Evolutionary conservation across 352 stramenopile species (phyloP).

Genomic region (Globisporangium mamillatum): DNA sequence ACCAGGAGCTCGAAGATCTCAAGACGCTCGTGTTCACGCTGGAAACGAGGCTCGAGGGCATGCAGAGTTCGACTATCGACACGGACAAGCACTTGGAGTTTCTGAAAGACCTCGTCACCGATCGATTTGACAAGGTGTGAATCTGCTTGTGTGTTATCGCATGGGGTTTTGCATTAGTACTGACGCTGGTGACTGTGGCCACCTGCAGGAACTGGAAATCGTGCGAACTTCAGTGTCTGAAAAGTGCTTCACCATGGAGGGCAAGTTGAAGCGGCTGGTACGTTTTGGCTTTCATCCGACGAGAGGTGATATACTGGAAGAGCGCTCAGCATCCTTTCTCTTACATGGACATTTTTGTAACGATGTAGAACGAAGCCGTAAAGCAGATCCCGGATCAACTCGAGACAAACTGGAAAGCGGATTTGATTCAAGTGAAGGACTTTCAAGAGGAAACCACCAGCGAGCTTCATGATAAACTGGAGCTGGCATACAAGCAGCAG

Average conservation of each 20-base stretch:
- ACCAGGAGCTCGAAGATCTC: conserved; percentile 48
- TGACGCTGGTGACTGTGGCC: not conserved
- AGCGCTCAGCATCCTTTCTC: not conserved
- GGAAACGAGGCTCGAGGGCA: conserved; percentile 40
- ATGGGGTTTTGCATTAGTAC: not conserved
- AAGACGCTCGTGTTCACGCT: conserved; percentile 45
- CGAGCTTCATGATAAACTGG: conserved; percentile 24
- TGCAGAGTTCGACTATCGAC: conserved; percentile 30
- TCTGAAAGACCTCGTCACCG: conserved; percentile 35
- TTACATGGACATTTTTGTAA: not conserved
- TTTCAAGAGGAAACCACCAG: conserved; percentile 10
- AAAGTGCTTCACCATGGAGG: conserved; percentile 49
- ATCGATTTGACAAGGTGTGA: conserved; percentile 46
- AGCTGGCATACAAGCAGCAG: not conserved
- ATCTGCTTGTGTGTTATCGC: not conserved
- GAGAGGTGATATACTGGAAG: not conserved
- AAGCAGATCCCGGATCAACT: conserved; percentile 26
- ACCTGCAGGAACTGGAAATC: conserved; percentile 46
- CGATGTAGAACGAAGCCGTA: conserved; percentile 27
- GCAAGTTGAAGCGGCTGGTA: conserved; percentile 43
- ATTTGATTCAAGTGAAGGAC: conserved; percentile 10
- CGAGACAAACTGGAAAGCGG: conserved; percentile 21
- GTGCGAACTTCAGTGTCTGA: conserved; percentile 55
- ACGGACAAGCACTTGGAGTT: conserved; percentile 40
- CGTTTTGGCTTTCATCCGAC: not conserved